These are phyloP conservation scores for Bisporella sp. DNA, from an alignment of 2,329 filamentous ascomycete genomes.

Conservation along the genomic window DNA sequence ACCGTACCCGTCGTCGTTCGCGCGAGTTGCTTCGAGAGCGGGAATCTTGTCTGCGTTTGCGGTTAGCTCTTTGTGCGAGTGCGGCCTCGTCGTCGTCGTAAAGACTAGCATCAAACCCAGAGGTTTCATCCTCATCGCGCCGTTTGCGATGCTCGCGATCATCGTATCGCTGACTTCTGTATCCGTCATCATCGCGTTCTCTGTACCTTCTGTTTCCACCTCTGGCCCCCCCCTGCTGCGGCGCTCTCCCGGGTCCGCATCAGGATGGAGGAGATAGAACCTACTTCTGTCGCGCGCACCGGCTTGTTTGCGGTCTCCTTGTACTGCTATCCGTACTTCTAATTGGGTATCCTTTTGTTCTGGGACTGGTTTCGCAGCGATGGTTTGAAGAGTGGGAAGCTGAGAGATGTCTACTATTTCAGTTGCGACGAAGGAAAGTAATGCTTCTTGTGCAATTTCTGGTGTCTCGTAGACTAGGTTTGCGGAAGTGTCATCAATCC, in stretches of 20 bases:
- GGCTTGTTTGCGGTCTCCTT: slow-evolving; percentile 70
- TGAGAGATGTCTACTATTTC: slow-evolving; percentile 46
- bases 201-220: slow-evolving; percentile 49
- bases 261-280: slow-evolving; percentile 88
- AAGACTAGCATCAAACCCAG: slow-evolving; percentile 66
- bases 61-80: slow-evolving; percentile 23
- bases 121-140: slow-evolving; percentile 41
- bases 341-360: slow-evolving; percentile 63
- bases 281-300: slow-evolving; percentile 76
- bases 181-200: slow-evolving; percentile 43
- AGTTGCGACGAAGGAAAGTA: slow-evolving; percentile 42
- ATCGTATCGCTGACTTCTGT: slow-evolving; percentile 37
- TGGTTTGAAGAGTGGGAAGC: slow-evolving; percentile 53
- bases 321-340: slow-evolving; percentile 65
- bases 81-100: slow-evolving; percentile 63
- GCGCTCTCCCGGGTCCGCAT: slow-evolving; percentile 75
- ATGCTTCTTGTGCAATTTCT: slow-evolving; percentile 43
- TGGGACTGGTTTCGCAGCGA: slow-evolving; percentile 63
- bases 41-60: slow-evolving; percentile 26
- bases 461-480: slow-evolving; percentile 71
- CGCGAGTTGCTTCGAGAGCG: slow-evolving; percentile 24
- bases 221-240: slow-evolving; percentile 46
- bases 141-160: slow-evolving; percentile 33
- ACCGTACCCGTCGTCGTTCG: slow-evolving; percentile 9
- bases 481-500: slow-evolving; percentile 89